A percentile compares a stretch with the other conserved stretches of the same genome.
Evolutionary conservation across 139 green algal genomes (phyloP).

Genomic region (Trebouxia sp.): DNA sequence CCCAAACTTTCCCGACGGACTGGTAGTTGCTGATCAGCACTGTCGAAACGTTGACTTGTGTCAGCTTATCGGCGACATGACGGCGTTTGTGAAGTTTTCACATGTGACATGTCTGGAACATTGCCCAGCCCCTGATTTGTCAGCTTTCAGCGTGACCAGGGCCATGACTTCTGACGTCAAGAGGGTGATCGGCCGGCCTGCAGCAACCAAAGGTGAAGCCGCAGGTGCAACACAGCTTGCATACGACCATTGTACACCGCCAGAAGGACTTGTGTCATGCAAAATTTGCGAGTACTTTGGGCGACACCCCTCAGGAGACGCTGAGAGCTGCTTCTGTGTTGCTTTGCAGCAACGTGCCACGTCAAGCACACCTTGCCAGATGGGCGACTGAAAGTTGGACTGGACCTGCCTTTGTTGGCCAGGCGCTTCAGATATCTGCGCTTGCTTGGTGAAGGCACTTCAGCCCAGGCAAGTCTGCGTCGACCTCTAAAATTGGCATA

Average conservation of each 20-base stretch:
- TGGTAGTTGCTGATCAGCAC: no score
- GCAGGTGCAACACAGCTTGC: not conserved
- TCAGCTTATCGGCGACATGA: not conserved
- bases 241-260: no score
- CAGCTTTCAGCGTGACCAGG: not conserved
- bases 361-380: slow-evolving; percentile 39
- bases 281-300: not conserved
- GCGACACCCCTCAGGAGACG: no score
- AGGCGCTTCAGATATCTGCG: slow-evolving; percentile 53
- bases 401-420: slow-evolving; percentile 48
- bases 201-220: no score
- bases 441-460: slow-evolving; percentile 44
- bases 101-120: not conserved
- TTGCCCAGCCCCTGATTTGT: not conserved
- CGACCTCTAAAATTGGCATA: not conserved
- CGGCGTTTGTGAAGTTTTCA: not conserved
- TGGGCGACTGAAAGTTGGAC: slow-evolving; percentile 43
- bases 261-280: no score
- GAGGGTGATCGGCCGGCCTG: not conserved
- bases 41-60: no score
- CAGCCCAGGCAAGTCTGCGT: slow-evolving; percentile 6
- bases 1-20: no score
- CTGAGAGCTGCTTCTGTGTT: not conserved
- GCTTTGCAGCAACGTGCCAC: not conserved
- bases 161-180: not conserved